Conservation (phyloP, 2,329 filamentous ascomycete genomes). For the Sporothrix sp. region DNA sequence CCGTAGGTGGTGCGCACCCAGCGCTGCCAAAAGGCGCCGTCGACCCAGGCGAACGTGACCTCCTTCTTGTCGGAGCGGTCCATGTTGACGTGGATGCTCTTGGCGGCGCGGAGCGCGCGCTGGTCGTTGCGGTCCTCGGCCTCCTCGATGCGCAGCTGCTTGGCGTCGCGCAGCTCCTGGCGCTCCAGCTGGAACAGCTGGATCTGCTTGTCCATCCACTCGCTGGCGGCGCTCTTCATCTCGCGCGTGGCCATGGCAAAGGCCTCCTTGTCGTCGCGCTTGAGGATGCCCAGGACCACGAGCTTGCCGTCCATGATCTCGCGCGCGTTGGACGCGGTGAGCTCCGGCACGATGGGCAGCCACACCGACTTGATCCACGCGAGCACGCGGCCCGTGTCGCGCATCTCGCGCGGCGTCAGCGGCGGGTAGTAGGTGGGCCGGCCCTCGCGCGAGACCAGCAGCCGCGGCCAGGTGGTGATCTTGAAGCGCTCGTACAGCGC, state of each 20-base stretch:
- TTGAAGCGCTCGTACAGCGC: conserved; percentile 74
- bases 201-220: conserved; percentile 97
- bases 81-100: conserved; percentile 86
- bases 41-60: conserved; percentile 93
- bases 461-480: conserved; percentile 91
- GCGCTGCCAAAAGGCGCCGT: conserved; percentile 92
- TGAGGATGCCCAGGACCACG: conserved; percentile 86
- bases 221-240: conserved; percentile 87
- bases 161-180: conserved; percentile 86
- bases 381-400: conserved; percentile 69
- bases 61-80: conserved; percentile 78
- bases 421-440: conserved; percentile 84
- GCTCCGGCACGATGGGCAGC: conserved; percentile 89
- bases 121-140: conserved; percentile 89
- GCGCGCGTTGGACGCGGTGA: conserved; percentile 80
- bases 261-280: conserved; percentile 66
- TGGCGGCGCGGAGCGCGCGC: conserved; percentile 74
- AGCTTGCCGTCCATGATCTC: conserved; percentile 94
- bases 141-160: conserved; percentile 92
- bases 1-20: conserved; percentile 96
- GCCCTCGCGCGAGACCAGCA: conserved; percentile 81
- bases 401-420: conserved; percentile 83
- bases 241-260: conserved; percentile 74
- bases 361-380: conserved; percentile 95
- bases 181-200: conserved; percentile 86